Base-by-base conservation (phyloP, 2,329 filamentous ascomycete genomes). In the Arthroderma sp. region DNA sequence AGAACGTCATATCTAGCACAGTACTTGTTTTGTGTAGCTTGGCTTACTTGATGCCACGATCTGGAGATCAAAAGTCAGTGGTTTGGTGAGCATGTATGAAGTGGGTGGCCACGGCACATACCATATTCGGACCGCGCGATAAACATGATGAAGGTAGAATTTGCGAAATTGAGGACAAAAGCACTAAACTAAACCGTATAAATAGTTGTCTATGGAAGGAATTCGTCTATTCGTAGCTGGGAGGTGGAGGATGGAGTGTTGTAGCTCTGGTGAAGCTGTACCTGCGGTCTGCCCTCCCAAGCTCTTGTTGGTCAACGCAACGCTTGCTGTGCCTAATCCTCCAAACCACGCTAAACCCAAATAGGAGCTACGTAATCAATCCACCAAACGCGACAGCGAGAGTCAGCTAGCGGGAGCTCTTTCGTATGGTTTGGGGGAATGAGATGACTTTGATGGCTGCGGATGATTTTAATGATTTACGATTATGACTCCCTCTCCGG, bases 81-180 rank as follows among this genome's bases (percentile, higher is more conserved):
- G 15, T 22, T 22, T 22, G 15, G 15, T 22, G 15, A 22, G 15
- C 15, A 22, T 22, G 15, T 22, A 22, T 22, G 15, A 22, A 22
- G 15, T 22, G 15, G 15, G 15, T 22, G 15, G 15, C 15, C 15
- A 22, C 15, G 15, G 15, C 61, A 65, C 82, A 73, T 77, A 91
- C 89, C 91, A 74, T 98, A 98, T 89, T 98, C 91, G 66, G 89
- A 96, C 73, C 91, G 86, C 77, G 91, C 88, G 78, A 98, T 96
- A 79, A 98, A 98, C 91, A 94, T 94, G 60, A 72, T 86, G 77
- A 63, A 43, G 7, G 38, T 22, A 71, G 68, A 66, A 62, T 54
- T 68, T 67, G 56, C 57, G 44, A 44, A 47, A 36, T 22, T 22
- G 15, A 22, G 15, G 15, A 22, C 15, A 22, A 22, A 22, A 22